Evolutionary conservation across 805 yeast genomes (phyloP).

Genomic region (Candida sakaeoensis): DNA sequence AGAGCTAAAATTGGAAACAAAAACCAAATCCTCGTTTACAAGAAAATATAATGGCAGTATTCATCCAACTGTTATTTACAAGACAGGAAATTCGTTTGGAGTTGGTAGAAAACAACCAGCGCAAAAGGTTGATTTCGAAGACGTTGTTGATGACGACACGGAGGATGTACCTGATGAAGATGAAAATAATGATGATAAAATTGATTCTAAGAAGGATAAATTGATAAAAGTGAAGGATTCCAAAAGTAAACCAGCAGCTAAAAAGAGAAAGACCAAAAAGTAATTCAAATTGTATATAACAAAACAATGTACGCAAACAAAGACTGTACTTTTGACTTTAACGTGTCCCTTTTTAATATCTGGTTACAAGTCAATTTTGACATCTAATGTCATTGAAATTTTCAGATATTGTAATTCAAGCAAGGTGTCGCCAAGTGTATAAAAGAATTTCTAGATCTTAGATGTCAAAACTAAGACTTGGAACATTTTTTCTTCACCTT

Average conservation of each 20-base stretch:
- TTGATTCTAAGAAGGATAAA: conserved; percentile 58
- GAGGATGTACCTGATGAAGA: conserved; percentile 27
- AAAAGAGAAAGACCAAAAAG: conserved; percentile 5
- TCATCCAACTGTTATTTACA: conserved; percentile 85
- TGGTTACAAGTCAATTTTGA: no score
- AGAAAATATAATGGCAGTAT: conserved; percentile 68
- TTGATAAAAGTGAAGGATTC: conserved; percentile 52
- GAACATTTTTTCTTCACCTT: no score
- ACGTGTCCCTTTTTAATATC: no score
- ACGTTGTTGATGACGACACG: conserved; percentile 62
- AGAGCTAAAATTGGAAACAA: conserved; percentile 43
- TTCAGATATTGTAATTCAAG: no score
- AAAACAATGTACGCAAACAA: no score
- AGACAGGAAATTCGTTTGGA: conserved; percentile 58
- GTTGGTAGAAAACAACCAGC: conserved; percentile 21
- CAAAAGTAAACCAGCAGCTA: conserved; percentile 4
- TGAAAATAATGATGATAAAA: conserved; percentile 44
- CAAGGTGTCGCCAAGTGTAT: no score
- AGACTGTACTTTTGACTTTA: no score
- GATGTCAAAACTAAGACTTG: no score
- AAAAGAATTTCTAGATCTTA: no score
- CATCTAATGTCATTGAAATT: no score
- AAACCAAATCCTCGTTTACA: conserved; percentile 83
- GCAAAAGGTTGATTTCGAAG: conserved; percentile 63
- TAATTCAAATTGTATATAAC: neutral